Evolutionary conservation across 2,329 filamentous ascomycete genomes (phyloP).

Genomic region (Aspergillus fischeri): DNA sequence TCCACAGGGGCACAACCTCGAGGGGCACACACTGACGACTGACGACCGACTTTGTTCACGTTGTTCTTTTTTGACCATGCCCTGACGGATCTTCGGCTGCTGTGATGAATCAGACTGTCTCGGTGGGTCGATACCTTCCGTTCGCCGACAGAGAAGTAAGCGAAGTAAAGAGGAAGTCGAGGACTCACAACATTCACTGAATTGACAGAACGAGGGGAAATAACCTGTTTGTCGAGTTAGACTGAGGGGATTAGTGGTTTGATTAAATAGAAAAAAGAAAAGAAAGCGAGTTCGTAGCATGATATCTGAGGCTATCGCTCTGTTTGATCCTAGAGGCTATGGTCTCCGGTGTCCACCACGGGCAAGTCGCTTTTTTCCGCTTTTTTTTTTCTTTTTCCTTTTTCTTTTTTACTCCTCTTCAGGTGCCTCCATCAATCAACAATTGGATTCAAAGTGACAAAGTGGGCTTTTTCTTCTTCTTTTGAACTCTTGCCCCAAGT

Average conservation of each 20-base stretch:
- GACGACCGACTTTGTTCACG: slow-evolving; percentile 1
- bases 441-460: background rate
- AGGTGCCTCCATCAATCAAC: slow-evolving; percentile 1
- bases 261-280: background rate
- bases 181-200: background rate
- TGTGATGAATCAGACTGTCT: slow-evolving; percentile 3
- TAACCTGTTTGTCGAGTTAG: background rate
- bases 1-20: slow-evolving; percentile 1
- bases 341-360: background rate
- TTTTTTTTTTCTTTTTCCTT: slow-evolving; percentile 11
- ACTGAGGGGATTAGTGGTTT: background rate
- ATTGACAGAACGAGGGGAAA: background rate
- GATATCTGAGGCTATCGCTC: background rate
- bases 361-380: background rate
- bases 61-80: background rate
- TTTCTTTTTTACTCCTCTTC: slow-evolving; percentile 9
- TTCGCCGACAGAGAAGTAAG: slow-evolving; percentile 7
- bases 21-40: slow-evolving; percentile 11
- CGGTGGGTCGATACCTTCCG: slow-evolving; percentile 17
- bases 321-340: background rate
- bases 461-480: slow-evolving; percentile 6
- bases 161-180: background rate
- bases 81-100: slow-evolving; percentile 16
- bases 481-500: slow-evolving; percentile 9
- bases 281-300: background rate